Percentiles rank a stretch among this genome's conserved stretches.
phyloP scores from a whole-genome alignment of 768 basidiomycete genomes.

The Lyophyllum decastes region DNA sequence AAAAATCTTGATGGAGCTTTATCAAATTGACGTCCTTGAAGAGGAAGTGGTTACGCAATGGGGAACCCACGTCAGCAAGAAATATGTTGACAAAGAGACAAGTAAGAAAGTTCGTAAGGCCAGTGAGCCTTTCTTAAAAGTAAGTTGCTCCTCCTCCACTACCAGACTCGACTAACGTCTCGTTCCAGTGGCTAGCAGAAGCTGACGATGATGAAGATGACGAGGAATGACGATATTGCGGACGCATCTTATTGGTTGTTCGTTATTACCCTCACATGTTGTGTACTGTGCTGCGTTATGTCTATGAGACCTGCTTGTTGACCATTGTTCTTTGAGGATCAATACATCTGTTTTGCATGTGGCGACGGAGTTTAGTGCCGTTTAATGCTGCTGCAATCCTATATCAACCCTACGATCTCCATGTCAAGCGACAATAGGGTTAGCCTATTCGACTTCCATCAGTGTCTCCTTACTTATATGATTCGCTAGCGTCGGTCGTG shows the following conservation, averaged over 20 bases:
- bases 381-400: too few species aligned
- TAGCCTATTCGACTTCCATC: too few species aligned
- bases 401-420: too few species aligned
- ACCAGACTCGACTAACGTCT: background rate
- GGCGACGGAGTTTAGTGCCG: too few species aligned
- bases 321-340: too few species aligned
- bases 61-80: slow-evolving; percentile 96
- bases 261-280: background rate
- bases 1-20: slow-evolving; percentile 92
- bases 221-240: slow-evolving; percentile 3
- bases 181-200: slow-evolving; percentile 78
- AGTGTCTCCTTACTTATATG: too few species aligned
- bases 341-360: too few species aligned
- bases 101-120: slow-evolving; percentile 97
- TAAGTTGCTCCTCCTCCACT: slow-evolving; percentile 29
- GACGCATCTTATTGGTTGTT: background rate
- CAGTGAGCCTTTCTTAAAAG: slow-evolving; percentile 93
- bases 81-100: slow-evolving; percentile 92
- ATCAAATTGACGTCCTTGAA: slow-evolving; percentile 89
- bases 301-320: background rate
- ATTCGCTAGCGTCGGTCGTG: too few species aligned
- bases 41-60: slow-evolving; percentile 89
- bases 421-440: too few species aligned
- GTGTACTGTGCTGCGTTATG: background rate
- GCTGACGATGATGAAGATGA: slow-evolving; percentile 73